Evolutionary conservation across 2,329 filamentous ascomycete genomes (phyloP).

Genomic region (Magnaporthiopsis incrustans): DNA sequence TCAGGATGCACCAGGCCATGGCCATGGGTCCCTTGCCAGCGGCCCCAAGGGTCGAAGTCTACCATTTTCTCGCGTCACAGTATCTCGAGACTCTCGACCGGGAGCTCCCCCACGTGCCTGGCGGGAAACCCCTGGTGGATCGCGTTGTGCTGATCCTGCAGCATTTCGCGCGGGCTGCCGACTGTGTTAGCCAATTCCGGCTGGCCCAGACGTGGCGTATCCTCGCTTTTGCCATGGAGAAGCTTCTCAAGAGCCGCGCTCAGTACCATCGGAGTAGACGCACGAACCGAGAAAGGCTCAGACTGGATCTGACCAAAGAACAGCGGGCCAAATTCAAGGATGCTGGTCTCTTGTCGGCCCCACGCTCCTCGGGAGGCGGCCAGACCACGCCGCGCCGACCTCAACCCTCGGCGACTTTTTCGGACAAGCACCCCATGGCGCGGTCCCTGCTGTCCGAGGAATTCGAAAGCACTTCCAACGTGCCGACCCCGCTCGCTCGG

Average conservation of each 20-base stretch:
- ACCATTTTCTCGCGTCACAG: conserved; percentile 46
- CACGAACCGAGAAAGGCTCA: conserved; percentile 29
- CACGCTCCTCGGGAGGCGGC: conserved; percentile 16
- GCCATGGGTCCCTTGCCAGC: conserved; percentile 50
- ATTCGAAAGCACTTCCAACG: conserved; percentile 55
- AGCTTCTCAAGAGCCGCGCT: conserved; percentile 46
- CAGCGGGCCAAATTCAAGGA: background rate
- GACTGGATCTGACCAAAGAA: conserved; percentile 1
- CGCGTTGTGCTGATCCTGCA: conserved; percentile 45
- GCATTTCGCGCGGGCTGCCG: conserved; percentile 49
- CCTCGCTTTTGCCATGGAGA: conserved; percentile 45
- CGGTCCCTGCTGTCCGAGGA: conserved; percentile 46
- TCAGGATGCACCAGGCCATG: conserved; percentile 55
- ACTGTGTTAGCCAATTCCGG: conserved; percentile 47
- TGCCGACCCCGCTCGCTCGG: conserved; percentile 50
- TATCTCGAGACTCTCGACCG: conserved; percentile 48
- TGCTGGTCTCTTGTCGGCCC: background rate
- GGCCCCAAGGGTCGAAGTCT: conserved; percentile 39
- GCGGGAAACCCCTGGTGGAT: conserved; percentile 31
- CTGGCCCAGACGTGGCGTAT: conserved; percentile 59
- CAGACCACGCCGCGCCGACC: conserved; percentile 31
- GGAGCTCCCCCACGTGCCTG: conserved; percentile 35
- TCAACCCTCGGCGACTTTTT: conserved; percentile 23
- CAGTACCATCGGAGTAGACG: conserved; percentile 49
- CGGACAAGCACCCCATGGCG: conserved; percentile 23